These are phyloP conservation scores for Crithidia fasciculata DNA, from an alignment of 208 protist genomes.

Conservation along the genomic window DNA sequence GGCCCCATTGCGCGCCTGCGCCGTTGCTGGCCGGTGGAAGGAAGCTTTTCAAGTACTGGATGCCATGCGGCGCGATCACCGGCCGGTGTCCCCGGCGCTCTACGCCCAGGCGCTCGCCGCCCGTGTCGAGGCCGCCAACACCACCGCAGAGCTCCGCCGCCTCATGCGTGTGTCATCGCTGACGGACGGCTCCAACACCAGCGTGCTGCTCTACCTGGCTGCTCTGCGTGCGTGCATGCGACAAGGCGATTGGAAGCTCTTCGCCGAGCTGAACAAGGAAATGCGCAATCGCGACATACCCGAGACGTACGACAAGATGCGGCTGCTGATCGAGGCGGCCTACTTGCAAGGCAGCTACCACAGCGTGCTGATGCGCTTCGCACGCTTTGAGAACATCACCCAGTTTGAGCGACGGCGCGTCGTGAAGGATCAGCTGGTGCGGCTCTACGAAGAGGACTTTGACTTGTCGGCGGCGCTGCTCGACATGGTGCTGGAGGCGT, in stretches of 20 bases:
- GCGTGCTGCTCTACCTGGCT: conserved; percentile 51
- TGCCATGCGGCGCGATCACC: conserved; percentile 55
- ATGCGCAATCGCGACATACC: conserved; percentile 64
- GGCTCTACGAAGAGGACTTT: conserved; percentile 69
- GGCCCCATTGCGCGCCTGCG: conserved; percentile 69
- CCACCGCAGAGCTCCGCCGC: conserved; percentile 39
- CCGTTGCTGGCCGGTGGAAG: conserved; percentile 57
- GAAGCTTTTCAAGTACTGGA: conserved; percentile 50
- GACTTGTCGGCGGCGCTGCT: conserved; percentile 49
- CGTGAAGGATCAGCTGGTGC: conserved; percentile 44
- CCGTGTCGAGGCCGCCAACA: conserved; percentile 44
- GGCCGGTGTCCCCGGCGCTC: conserved; percentile 56
- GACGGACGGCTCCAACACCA: conserved; percentile 33
- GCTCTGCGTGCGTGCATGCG: conserved; percentile 69
- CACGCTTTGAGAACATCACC: conserved; percentile 68
- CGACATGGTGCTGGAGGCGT: conserved; percentile 69
- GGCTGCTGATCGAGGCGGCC: conserved; percentile 69
- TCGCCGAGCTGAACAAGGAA: conserved; percentile 57
- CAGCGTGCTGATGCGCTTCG: conserved; percentile 66
- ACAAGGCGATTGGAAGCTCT: conserved; percentile 59
- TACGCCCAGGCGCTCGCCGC: conserved; percentile 52
- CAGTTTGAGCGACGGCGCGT: conserved; percentile 57
- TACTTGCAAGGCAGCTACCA: conserved; percentile 56
- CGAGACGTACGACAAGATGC: conserved; percentile 78
- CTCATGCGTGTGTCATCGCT: conserved; percentile 41